Evolutionary conservation across 352 stramenopile genomes (phyloP), one percentile per base, ranked within the genome.

Genomic region (Detonula confervacea): DNA sequence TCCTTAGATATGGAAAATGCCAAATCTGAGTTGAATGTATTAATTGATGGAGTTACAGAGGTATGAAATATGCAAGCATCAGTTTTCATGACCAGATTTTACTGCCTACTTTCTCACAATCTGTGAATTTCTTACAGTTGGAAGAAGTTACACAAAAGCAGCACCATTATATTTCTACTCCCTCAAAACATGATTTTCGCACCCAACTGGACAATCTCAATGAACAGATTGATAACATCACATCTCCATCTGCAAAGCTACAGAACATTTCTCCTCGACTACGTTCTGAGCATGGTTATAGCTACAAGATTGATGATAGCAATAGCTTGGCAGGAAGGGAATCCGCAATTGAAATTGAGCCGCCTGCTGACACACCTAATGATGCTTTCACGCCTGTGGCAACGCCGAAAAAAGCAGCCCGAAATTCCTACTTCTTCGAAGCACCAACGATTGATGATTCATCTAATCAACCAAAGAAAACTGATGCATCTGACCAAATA

Each of bases 191-290:
- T 16, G 54, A 75, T 24, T 59, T 75, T 60, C 35, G 56, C 20
- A 67, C 66, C n/a, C 66, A 75, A 46, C 66, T 75, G n/a, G 54
- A 66, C 16, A 65, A 47, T 52, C 16, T 75, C 52, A 75, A 75
- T 27, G 27, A 67, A 16, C 54, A 67, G 24, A 65, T 65, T 37
- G 66, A 75, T 33, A 29, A 37, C 16, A 52, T 65, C 6, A 67
- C 54, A 9, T 54, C 66, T 62, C 22, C 56, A 14, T 64, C 47
- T 24, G 47, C 47, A 8, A 56, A 56, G 24, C 5, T 56, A 14
- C 12, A 57, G 49, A 27, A n/a, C n/a, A 25, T 14, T 57, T 20
- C 25, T 12, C 6, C n/a, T n/a, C n/a, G n/a, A n/a, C n/a, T n/a
- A n/a, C 49, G 49, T 20, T 22, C 20, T 27, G 18, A 27, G 18